Evolutionary conservation across 2,329 filamentous ascomycete species (phyloP).

Genomic region (Paramyrothecium sp.): DNA sequence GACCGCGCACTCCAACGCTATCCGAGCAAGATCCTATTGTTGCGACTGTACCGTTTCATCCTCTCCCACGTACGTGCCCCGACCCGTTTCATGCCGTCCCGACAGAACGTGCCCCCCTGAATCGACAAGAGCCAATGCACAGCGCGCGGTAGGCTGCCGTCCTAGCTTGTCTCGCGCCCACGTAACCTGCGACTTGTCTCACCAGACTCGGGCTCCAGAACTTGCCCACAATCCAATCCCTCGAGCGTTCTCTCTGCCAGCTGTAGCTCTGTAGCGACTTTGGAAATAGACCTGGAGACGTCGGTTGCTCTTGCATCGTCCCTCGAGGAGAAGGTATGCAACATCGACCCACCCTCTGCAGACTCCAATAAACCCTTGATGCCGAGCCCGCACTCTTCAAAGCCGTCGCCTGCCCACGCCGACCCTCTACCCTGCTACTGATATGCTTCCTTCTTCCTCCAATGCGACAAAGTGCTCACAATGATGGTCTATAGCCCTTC

Average conservation of each 20-base stretch:
- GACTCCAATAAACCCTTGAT: too few species aligned
- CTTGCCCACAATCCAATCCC: too few species aligned
- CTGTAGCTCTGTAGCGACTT: background rate
- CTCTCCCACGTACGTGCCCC: too few species aligned
- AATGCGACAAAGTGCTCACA: conserved; percentile 11
- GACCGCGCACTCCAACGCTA: too few species aligned
- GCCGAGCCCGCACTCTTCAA: too few species aligned
- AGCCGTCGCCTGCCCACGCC: background rate
- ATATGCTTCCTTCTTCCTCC: too few species aligned
- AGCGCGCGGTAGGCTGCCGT: background rate
- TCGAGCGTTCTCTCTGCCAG: background rate
- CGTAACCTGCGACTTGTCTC: background rate
- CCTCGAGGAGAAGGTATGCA: background rate
- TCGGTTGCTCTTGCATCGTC: background rate
- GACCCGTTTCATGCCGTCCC: too few species aligned
- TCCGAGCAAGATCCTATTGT: too few species aligned
- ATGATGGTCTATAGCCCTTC: conserved; percentile 24
- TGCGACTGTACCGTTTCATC: too few species aligned
- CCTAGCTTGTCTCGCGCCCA: background rate
- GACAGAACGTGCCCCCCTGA: background rate
- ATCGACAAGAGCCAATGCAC: background rate
- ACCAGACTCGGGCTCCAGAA: background rate
- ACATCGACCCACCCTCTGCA: too few species aligned
- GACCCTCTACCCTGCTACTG: too few species aligned
- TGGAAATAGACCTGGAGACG: background rate